Conservation (phyloP, 2,329 filamentous ascomycete species). For the Purpureocillium takamizusanense region DNA sequence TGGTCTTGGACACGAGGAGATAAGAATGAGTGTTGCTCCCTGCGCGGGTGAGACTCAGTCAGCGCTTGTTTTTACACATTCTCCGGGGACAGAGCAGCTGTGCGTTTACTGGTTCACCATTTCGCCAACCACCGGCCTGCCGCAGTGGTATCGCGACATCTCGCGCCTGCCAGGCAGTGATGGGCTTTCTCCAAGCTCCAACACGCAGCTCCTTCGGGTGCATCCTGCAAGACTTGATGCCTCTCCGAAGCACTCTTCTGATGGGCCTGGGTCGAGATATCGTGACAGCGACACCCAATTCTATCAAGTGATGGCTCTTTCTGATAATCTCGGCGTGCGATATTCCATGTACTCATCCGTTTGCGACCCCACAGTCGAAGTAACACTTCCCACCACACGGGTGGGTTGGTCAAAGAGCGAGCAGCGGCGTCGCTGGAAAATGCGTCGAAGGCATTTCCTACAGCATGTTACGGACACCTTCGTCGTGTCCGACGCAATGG, state of each 20-base stretch:
- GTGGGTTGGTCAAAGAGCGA: slow-evolving; percentile 15
- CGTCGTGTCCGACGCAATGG: slow-evolving; percentile 26
- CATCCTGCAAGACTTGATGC: slow-evolving; percentile 14
- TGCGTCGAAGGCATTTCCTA: slow-evolving; percentile 17
- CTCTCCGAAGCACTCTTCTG: slow-evolving; percentile 2
- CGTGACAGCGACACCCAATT: slow-evolving; percentile 27
- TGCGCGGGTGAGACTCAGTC: slow-evolving; percentile 11
- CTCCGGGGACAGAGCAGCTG: slow-evolving; percentile 19
- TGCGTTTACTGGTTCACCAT: slow-evolving; percentile 25
- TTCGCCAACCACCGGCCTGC: slow-evolving; percentile 13
- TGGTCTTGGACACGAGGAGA: slow-evolving; percentile 12
- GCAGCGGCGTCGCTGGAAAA: slow-evolving; percentile 17
- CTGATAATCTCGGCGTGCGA: slow-evolving; percentile 31
- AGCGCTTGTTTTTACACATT: slow-evolving; percentile 24
- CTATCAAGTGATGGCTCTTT: slow-evolving; percentile 36
- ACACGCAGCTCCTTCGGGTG: slow-evolving; percentile 17
- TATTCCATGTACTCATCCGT: slow-evolving; percentile 26
- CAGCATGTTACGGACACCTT: slow-evolving; percentile 20
- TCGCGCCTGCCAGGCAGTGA: slow-evolving; percentile 14
- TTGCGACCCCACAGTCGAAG: slow-evolving; percentile 11
- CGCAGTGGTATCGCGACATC: slow-evolving; percentile 28
- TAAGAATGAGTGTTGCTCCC: slow-evolving; percentile 19
- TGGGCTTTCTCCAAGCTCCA: slow-evolving; percentile 1
- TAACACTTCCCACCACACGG: slow-evolving; percentile 17
- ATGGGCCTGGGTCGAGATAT: slow-evolving; percentile 20